phyloP scores from a whole-genome alignment of 75 land plant species.

The Cupressus sempervirens region DNA sequence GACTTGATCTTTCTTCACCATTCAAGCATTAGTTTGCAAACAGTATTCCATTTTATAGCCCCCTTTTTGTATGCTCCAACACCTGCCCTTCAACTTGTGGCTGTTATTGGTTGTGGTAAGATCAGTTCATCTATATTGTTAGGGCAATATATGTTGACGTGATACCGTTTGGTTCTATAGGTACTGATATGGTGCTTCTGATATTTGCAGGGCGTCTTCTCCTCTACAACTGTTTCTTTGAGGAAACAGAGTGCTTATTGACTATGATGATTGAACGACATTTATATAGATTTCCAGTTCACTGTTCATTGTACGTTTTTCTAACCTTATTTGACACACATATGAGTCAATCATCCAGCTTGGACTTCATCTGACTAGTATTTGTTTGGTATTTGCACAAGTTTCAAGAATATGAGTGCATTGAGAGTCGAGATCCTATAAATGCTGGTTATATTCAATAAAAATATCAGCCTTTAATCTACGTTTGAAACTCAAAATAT shows the following conservation, averaged over 20 bases:
- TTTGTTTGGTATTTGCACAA: neutral
- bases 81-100: constrained; percentile 1
- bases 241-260: constrained; percentile 22
- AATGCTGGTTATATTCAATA: neutral
- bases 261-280: constrained; percentile 19
- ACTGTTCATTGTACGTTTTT: neutral
- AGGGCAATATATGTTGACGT: neutral
- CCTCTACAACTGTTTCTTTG: constrained; percentile 14
- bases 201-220: constrained; percentile 19
- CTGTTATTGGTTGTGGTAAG: constrained; percentile 24
- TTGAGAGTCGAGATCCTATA: neutral
- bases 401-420: neutral
- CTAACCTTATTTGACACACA: neutral
- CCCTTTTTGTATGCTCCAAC: constrained; percentile 21
- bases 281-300: constrained; percentile 4
- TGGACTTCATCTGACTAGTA: neutral
- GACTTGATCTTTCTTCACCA: constrained; percentile 21
- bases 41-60: constrained; percentile 8
- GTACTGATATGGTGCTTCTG: neutral
- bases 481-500: neutral
- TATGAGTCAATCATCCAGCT: neutral
- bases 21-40: neutral
- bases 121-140: neutral
- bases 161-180: neutral
- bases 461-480: neutral